Evolutionary conservation across 116 monocot species (phyloP).

Genomic region (Cymodocea nodosa): DNA sequence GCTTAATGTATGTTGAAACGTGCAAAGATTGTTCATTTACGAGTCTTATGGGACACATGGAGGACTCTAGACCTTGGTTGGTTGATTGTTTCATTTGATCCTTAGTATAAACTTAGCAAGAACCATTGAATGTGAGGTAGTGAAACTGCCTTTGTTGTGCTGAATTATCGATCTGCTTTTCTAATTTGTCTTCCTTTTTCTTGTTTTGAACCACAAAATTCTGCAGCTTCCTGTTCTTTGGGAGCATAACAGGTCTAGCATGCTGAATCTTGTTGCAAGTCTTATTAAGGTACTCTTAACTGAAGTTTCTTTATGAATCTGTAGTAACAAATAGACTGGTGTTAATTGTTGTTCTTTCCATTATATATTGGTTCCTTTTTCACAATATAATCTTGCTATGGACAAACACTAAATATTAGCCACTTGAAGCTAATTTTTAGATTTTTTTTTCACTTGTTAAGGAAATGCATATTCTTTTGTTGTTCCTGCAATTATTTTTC

Average conservation of each 20-base stretch:
- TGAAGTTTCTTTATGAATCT: neutral
- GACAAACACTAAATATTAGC: too few species aligned
- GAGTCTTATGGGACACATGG: neutral
- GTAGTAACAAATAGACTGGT: neutral
- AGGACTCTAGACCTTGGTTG: neutral
- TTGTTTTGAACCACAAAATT: conserved; percentile 4
- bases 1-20: too few species aligned
- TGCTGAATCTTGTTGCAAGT: conserved; percentile 85
- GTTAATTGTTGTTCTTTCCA: neutral
- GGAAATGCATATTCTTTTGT: neutral
- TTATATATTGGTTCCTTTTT: neutral
- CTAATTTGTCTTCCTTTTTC: neutral
- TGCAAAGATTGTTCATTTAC: neutral
- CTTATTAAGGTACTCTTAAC: conserved; percentile 51
- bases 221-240: conserved; percentile 69
- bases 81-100: neutral
- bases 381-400: too few species aligned
- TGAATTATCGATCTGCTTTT: neutral
- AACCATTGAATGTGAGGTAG: neutral
- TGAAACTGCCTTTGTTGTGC: neutral
- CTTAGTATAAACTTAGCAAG: too few species aligned
- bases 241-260: conserved; percentile 76
- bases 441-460: neutral
- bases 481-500: neutral
- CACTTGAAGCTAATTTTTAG: neutral